These are phyloP conservation scores for Fusarium staphyleae DNA, from an alignment of 2,329 filamentous ascomycete species.

Conservation along the genomic window DNA sequence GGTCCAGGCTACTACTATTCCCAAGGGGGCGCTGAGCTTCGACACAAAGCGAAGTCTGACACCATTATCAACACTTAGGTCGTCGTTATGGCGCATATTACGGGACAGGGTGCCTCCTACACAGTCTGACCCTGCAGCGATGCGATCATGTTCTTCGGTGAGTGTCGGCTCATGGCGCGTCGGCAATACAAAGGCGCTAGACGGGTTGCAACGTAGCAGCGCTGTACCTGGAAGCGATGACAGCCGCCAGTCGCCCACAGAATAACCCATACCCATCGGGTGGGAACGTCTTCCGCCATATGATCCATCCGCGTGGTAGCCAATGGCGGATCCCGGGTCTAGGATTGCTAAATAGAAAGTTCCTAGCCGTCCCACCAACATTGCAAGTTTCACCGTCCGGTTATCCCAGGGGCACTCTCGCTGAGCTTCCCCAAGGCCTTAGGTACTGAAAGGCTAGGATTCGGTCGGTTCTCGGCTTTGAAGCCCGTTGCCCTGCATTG, in stretches of 20 bases:
- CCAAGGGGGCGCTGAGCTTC: slow-evolving; percentile 1
- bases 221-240: slow-evolving; percentile 2
- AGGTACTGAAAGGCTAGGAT: slow-evolving; percentile 17
- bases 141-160: neutral
- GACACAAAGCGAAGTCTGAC: slow-evolving; percentile 4
- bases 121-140: neutral
- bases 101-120: slow-evolving; percentile 1
- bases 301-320: slow-evolving; percentile 38
- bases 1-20: slow-evolving; percentile 3
- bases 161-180: neutral
- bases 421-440: slow-evolving; percentile 1
- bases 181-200: neutral
- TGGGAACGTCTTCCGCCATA: slow-evolving; percentile 26
- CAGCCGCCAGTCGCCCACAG: slow-evolving; percentile 1
- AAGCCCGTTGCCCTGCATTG: slow-evolving; percentile 25
- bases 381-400: slow-evolving; percentile 10
- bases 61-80: neutral
- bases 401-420: slow-evolving; percentile 5
- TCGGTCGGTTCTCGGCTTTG: slow-evolving; percentile 32
- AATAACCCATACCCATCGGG: slow-evolving; percentile 12
- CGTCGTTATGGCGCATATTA: neutral
- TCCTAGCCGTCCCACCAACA: slow-evolving; percentile 11
- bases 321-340: slow-evolving; percentile 28
- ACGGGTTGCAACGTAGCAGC: slow-evolving; percentile 10
- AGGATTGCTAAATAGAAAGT: slow-evolving; percentile 8